Evolutionary conservation across 2,329 filamentous ascomycete genomes (phyloP), one percentile per base, ranked within the genome.

Genomic region (Monosporascus sp.): DNA sequence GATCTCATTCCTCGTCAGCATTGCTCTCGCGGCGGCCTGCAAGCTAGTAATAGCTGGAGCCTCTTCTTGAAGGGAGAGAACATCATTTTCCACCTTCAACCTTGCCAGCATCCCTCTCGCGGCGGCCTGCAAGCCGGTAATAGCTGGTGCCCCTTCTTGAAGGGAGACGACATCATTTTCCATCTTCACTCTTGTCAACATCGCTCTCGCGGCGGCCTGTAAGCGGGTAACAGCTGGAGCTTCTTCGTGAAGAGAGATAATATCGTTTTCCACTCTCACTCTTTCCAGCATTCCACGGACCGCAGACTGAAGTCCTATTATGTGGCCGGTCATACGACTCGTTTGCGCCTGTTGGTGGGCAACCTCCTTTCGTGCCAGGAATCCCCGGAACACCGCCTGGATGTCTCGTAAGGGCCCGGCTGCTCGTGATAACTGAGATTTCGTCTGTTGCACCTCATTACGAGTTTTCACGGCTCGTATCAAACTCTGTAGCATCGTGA

Each of bases 401-500:
- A 91, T 80, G 59, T 83, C 78, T 44, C 81, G 77, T 52, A 91
- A 80, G 49, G 86, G 83, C 51, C 83, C 82, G 59, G 79, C 81
- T 50, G 81, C 86, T 56, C 78, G 76, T 59, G 79, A 76, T 64
- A 91, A 80, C 63, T 87, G 80, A 65, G 77, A 78, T 68, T 69
- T 77, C 60, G 77, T 72, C 59, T 80, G 73, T 64, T 74, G 75
- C 71, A 86, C 75, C 73, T 85, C 75, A 59, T 79, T 71, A 57
- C 84, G 81, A 58, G 77, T 79, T 66, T 85, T 88, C 55, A 80
- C 81, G 22, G 86, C 89, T 64, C 89, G 80, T 66, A 91, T 82
- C 47, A 96, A 77, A 68, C 86, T 96, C 71, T 99, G 94, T 14
- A 99, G 76, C 63, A 85, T 84, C 56, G 94, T 72, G 46, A 97